phyloP scores from a whole-genome alignment of 2,329 filamentous ascomycete genomes.

The Verticillium alfalfae region DNA sequence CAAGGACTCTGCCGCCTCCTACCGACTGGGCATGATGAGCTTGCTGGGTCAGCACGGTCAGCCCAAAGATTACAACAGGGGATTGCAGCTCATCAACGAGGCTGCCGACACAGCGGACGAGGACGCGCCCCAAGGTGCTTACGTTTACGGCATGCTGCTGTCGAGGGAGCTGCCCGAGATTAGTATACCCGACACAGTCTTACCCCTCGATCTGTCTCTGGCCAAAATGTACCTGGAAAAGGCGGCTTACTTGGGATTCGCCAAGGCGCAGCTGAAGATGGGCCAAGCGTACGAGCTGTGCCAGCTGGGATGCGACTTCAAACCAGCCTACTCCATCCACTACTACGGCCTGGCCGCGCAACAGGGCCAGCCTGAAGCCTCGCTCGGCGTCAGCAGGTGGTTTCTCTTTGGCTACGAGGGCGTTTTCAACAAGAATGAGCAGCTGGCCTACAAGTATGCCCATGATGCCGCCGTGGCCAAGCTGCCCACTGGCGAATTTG shows the following conservation, averaged over 20 bases:
- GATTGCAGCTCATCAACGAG: conserved; percentile 74
- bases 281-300: conserved; percentile 92
- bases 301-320: conserved; percentile 90
- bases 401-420: conserved; percentile 93
- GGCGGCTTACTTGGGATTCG: conserved; percentile 90
- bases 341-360: conserved; percentile 91
- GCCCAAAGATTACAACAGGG: conserved; percentile 70
- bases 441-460: conserved; percentile 86
- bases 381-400: conserved; percentile 97
- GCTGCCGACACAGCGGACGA: conserved; percentile 88
- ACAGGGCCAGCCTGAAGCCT: conserved; percentile 88
- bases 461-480: conserved; percentile 77
- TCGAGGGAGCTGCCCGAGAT: conserved; percentile 90
- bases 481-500: conserved; percentile 88
- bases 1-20: conserved; percentile 79
- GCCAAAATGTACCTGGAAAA: conserved; percentile 92
- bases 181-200: conserved; percentile 61
- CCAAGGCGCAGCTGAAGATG: conserved; percentile 96
- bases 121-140: conserved; percentile 93
- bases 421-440: conserved; percentile 91
- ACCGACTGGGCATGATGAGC: conserved; percentile 95
- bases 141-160: conserved; percentile 91
- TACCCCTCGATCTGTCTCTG: conserved; percentile 66
- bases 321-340: conserved; percentile 85
- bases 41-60: conserved; percentile 91